Conservation (phyloP, 305 asterid genomes). For the Ruellia speciosa region DNA sequence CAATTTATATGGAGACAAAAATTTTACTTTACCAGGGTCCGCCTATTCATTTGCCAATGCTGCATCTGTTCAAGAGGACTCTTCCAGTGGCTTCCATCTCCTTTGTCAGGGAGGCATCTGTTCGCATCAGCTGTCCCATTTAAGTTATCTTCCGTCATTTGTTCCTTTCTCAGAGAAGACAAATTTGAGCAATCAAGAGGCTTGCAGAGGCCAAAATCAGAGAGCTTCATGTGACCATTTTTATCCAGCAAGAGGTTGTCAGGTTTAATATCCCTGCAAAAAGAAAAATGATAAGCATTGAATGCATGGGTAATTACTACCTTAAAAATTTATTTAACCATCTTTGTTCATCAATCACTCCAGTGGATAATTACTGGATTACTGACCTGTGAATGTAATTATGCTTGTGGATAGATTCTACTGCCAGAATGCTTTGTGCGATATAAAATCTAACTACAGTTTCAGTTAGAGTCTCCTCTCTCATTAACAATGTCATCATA, state of each 20-base stretch:
- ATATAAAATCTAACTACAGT: slow-evolving; percentile 70
- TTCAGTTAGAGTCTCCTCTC: slow-evolving; percentile 84
- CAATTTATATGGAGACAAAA: background rate
- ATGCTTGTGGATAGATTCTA: slow-evolving; percentile 79
- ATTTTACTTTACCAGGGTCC: slow-evolving; percentile 46
- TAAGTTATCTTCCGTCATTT: slow-evolving; percentile 28
- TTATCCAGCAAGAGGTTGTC: slow-evolving; percentile 80
- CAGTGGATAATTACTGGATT: background rate
- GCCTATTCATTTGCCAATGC: slow-evolving; percentile 73
- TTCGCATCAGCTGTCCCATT: slow-evolving; percentile 29
- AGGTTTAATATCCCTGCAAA: slow-evolving; percentile 77
- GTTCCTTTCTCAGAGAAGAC: slow-evolving; percentile 39
- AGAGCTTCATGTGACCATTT: slow-evolving; percentile 68
- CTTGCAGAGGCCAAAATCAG: slow-evolving; percentile 91
- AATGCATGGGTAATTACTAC: background rate
- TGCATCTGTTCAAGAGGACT: slow-evolving; percentile 66
- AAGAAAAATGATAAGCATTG: background rate
- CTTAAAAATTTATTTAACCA: background rate
- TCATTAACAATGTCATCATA: slow-evolving; percentile 78
- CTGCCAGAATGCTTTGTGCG: slow-evolving; percentile 70
- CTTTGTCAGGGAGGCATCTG: slow-evolving; percentile 41
- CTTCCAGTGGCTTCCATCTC: slow-evolving; percentile 49
- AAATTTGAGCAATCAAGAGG: slow-evolving; percentile 70
- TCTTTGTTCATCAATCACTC: slow-evolving; percentile 2
- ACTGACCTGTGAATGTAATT: slow-evolving; percentile 73